Base-by-base conservation (phyloP, 2,329 filamentous ascomycete species). In the Penicillium hesseltinei region DNA sequence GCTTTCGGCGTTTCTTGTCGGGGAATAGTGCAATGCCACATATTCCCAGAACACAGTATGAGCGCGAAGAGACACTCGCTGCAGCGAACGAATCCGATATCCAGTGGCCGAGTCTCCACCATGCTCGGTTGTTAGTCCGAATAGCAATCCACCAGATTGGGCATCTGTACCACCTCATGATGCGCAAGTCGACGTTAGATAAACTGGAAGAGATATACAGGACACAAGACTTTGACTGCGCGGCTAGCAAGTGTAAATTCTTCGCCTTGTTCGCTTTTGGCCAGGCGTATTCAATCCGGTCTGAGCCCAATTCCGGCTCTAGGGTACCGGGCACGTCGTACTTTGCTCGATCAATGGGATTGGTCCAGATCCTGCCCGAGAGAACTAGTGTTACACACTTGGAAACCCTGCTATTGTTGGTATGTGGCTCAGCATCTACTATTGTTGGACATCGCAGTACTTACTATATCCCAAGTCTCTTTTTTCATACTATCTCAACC, bases 191-290 rank as follows among this genome's bases (percentile, higher is more conserved):
- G 56, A 58, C 78, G 52, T 49, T 75, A 65, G 73, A 74, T 61
- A 59, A 75, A 66, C 61, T 74, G 61, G 61, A 78, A 70, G 76
- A 64, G 56, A 74, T 73, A n/a, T 74, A 62, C 64, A 74, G 66
- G 43, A 71, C 61, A 3, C 65, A 60, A 4, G 63, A 66, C 21
- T 73, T 74, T 50, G 65, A 71, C 25, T 66, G 59, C 64, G 40
- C 71, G 40, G 17, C 74, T 50, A 77, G 75, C 65, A 63, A 78
- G 11, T 79, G 76, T 64, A 78, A 78, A 43, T 77, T 78, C 42
- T 80, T 77, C 43, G 73, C 74, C 0, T 60, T 80, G 9, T 78
- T 80, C 66, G 75, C 76, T 0, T 69, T 80, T 40, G 78, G 78
- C 0, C 76, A 80, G 49, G 75, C 77, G 2, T 80, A 80, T 55